Evolutionary conservation across 345 rosid species (phyloP).

Genomic region (Psidium friedrichsthalianum): DNA sequence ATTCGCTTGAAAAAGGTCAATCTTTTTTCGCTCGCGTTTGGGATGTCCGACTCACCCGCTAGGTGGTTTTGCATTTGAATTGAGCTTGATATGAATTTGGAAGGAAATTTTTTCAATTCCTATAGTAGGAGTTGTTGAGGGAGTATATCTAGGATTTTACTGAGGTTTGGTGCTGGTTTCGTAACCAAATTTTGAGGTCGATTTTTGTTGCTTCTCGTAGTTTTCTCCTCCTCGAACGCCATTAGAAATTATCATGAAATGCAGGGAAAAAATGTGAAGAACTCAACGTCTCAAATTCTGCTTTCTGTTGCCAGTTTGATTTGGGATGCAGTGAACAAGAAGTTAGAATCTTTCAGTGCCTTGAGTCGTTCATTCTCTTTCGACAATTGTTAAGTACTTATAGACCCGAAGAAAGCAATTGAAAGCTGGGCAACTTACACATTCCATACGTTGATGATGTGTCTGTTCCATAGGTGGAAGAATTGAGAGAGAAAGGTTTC

Average conservation of each 20-base stretch:
- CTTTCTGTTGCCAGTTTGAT: not conserved
- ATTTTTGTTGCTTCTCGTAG: not conserved
- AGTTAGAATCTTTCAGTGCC: not conserved
- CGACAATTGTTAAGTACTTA: not conserved
- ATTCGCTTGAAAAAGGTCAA: conserved; percentile 74
- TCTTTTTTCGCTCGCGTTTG: not conserved
- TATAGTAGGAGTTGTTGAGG: not conserved
- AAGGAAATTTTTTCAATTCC: not conserved
- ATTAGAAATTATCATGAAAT: not conserved
- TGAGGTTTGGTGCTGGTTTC: too few species aligned
- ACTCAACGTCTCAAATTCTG: not conserved
- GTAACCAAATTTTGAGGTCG: not conserved
- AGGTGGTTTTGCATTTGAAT: not conserved
- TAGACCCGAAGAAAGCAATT: not conserved
- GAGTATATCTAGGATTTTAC: not conserved
- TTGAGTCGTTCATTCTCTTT: not conserved
- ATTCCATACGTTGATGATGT: not conserved
- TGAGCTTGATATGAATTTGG: not conserved
- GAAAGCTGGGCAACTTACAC: not conserved
- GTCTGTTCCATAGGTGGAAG: conserved; percentile 46
- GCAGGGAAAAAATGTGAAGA: not conserved
- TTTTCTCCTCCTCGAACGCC: not conserved
- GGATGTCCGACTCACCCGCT: not conserved
- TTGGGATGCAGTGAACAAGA: not conserved
- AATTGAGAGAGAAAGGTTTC: conserved; percentile 69